A percentile compares a stretch with the other conserved stretches of the same genome.
These are phyloP conservation scores for Nepenthes alata DNA, from an alignment of 179 eudicot species.

Conservation along the genomic window DNA sequence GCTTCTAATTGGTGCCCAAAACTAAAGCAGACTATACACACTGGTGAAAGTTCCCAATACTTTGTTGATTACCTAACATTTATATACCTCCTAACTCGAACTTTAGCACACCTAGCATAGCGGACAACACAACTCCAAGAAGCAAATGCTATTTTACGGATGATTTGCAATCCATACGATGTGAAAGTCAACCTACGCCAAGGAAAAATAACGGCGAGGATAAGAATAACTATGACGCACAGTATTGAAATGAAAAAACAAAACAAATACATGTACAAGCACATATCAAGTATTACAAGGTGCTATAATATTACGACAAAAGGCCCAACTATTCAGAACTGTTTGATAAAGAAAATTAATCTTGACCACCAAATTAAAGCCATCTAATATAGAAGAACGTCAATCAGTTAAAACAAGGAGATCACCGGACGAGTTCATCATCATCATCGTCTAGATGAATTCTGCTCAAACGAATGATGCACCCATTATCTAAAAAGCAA, in stretches of 20 bases:
- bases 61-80: not conserved
- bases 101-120: constrained; percentile 24
- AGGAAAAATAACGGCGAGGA: constrained; percentile 1
- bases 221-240: constrained; percentile 3
- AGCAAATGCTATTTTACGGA: constrained; percentile 39
- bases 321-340: not conserved
- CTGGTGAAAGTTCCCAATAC: not conserved
- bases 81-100: constrained; percentile 35
- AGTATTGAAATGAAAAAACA: not conserved
- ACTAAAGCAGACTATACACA: not conserved
- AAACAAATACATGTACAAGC: not conserved
- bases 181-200: constrained; percentile 56
- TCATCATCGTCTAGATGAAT: too few relatives aligned
- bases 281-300: not conserved
- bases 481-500: not conserved
- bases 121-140: constrained; percentile 34
- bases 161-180: constrained; percentile 28
- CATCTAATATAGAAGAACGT: not conserved
- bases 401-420: not conserved
- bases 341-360: not conserved
- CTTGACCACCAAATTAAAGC: not conserved
- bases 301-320: too few relatives aligned
- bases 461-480: too few relatives aligned
- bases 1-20: not conserved
- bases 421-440: too few relatives aligned